phyloP scores from a whole-genome alignment of 2,329 filamentous ascomycete genomes.

The Verticillium tricorpus region DNA sequence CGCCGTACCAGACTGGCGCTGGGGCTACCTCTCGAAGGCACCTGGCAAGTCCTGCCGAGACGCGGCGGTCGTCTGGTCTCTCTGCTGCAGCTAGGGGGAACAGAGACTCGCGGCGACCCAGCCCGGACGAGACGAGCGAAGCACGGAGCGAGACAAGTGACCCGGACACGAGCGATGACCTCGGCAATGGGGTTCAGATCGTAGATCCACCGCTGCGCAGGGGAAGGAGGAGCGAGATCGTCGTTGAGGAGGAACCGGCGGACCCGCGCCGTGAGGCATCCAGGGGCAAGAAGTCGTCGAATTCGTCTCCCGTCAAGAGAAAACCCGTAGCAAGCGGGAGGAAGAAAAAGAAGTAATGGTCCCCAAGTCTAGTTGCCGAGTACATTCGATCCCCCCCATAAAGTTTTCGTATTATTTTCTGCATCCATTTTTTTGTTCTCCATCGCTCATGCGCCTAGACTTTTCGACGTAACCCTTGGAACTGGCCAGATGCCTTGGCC shows the following conservation, averaged over 20 bases:
- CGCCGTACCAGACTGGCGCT: slow-evolving; percentile 26
- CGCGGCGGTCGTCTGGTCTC: slow-evolving; percentile 19
- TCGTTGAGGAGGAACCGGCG: slow-evolving; percentile 31
- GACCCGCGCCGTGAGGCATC: slow-evolving; percentile 19
- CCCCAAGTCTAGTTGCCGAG: background rate
- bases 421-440: background rate
- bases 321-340: slow-evolving; percentile 27
- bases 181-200: slow-evolving; percentile 28
- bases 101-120: slow-evolving; percentile 22
- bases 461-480: background rate
- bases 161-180: slow-evolving; percentile 29
- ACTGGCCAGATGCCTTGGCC: background rate
- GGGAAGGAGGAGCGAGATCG: slow-evolving; percentile 30
- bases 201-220: slow-evolving; percentile 19
- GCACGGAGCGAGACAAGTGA: slow-evolving; percentile 26
- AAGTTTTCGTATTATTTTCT: slow-evolving; percentile 4
- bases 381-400: slow-evolving; percentile 1
- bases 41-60: slow-evolving; percentile 27
- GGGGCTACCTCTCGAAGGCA: slow-evolving; percentile 30
- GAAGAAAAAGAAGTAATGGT: slow-evolving; percentile 28
- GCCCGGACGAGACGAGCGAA: slow-evolving; percentile 28
- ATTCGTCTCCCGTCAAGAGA: slow-evolving; percentile 32
- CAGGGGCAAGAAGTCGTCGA: slow-evolving; percentile 34
- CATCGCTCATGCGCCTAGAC: background rate
- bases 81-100: slow-evolving; percentile 26